These are phyloP conservation scores for Monosporascus sp. DNA, from an alignment of 2,329 filamentous ascomycete genomes.

Conservation along the genomic window DNA sequence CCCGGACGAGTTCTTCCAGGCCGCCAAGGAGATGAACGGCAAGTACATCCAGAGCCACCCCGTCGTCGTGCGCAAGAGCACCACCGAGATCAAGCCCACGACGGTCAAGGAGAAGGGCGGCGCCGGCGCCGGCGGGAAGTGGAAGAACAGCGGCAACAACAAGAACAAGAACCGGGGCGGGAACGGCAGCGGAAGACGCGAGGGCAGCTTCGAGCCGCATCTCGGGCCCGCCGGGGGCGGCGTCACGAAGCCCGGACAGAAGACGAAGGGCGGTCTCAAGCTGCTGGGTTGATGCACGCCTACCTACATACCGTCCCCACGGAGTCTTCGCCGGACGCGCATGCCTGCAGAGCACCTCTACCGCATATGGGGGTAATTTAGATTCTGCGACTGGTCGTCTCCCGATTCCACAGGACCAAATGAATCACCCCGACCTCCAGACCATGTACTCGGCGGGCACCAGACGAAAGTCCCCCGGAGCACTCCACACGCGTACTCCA, in stretches of 20 bases:
- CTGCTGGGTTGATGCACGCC: slow-evolving; percentile 46
- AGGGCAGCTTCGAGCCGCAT: slow-evolving; percentile 40
- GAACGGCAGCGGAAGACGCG: slow-evolving; percentile 23
- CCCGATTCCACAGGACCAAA: no score
- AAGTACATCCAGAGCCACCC: slow-evolving; percentile 99
- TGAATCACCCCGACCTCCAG: no score
- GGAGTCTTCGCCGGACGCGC: no score
- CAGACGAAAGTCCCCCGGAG: no score
- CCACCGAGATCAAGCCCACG: slow-evolving; percentile 81
- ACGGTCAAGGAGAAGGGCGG: slow-evolving; percentile 52
- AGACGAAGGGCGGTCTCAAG: slow-evolving; percentile 62
- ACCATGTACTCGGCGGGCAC: no score
- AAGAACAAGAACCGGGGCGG: slow-evolving; percentile 30
- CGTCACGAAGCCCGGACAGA: slow-evolving; percentile 57
- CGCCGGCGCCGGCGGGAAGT: slow-evolving; percentile 21
- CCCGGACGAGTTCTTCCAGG: slow-evolving; percentile 93
- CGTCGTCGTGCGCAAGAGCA: slow-evolving; percentile 79
- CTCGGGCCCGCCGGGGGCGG: slow-evolving; percentile 48
- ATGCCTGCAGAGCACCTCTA: no score
- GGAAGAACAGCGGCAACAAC: slow-evolving; percentile 25
- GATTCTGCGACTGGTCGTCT: no score
- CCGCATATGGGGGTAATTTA: no score
- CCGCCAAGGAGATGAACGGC: slow-evolving; percentile 95
- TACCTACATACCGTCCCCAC: no score
- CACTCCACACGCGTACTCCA: no score